Percentiles rank a stretch among this genome's conserved stretches.
Conservation (phyloP, 768 basidiomycete species). For the Grammothele lineata region DNA sequence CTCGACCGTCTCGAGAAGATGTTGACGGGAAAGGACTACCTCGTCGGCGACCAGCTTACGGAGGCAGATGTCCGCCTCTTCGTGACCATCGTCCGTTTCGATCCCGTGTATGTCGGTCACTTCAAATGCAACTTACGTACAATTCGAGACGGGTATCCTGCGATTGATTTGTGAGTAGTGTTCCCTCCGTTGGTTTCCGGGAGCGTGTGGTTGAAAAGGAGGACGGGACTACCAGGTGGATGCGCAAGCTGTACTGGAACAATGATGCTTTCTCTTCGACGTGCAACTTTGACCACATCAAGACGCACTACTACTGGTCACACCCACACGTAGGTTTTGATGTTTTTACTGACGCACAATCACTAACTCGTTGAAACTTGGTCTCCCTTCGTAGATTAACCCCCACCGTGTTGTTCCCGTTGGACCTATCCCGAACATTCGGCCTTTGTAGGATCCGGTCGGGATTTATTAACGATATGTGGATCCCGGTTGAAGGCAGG, state of each 20-base stretch:
- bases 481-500: no score
- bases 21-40: slow-evolving; percentile 73
- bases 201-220: slow-evolving; percentile 17
- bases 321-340: slow-evolving; percentile 40
- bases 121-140: slow-evolving; percentile 92
- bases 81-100: slow-evolving; percentile 92
- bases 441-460: slow-evolving; percentile 55
- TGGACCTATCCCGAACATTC: slow-evolving; percentile 69
- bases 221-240: no score
- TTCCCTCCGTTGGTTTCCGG: background rate
- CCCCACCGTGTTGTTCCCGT: slow-evolving; percentile 70
- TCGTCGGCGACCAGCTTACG: slow-evolving; percentile 79
- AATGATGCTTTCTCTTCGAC: slow-evolving; percentile 80
- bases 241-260: slow-evolving; percentile 90
- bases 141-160: slow-evolving; percentile 85
- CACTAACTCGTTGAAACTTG: no score
- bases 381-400: slow-evolving; percentile 66
- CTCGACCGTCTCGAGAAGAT: slow-evolving; percentile 81
- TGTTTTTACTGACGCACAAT: no score
- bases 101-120: slow-evolving; percentile 84
- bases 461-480: no score
- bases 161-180: slow-evolving; percentile 64
- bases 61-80: slow-evolving; percentile 85
- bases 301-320: slow-evolving; percentile 70
- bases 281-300: slow-evolving; percentile 89